phyloP scores from a whole-genome alignment of 169 alveolate species.

The Plasmodium blacklocki region DNA sequence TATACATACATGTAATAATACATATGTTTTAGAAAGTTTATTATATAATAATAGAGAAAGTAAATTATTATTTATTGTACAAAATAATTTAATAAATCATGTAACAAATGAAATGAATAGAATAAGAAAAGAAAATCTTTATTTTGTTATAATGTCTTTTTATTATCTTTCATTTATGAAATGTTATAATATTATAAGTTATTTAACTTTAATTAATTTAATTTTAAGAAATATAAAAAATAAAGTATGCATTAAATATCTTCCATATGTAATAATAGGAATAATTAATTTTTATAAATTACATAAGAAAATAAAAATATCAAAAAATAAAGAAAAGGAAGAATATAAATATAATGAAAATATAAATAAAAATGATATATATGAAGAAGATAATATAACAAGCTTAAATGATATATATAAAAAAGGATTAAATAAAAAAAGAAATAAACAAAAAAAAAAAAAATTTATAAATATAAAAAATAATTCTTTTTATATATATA shows the following conservation, averaged over 20 bases:
- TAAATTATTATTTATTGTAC: slow-evolving; percentile 9
- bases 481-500: neutral
- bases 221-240: slow-evolving; percentile 10
- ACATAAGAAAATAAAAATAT: neutral
- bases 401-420: neutral
- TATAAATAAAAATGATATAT: neutral
- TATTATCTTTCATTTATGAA: slow-evolving; percentile 48
- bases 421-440: neutral
- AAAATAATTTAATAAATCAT: slow-evolving; percentile 24
- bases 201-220: slow-evolving; percentile 3
- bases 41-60: neutral
- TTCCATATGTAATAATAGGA: slow-evolving; percentile 62
- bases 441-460: neutral
- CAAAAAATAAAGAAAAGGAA: neutral
- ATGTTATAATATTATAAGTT: slow-evolving; percentile 6
- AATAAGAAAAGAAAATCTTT: neutral
- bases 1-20: slow-evolving; percentile 12
- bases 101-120: slow-evolving; percentile 8
- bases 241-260: neutral
- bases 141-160: slow-evolving; percentile 36
- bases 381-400: neutral
- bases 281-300: slow-evolving; percentile 42
- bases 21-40: slow-evolving; percentile 4
- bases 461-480: too few species aligned
- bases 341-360: neutral